Evolutionary conservation across 352 stramenopile species (phyloP).

Genomic region (Phytophthora litchii): DNA sequence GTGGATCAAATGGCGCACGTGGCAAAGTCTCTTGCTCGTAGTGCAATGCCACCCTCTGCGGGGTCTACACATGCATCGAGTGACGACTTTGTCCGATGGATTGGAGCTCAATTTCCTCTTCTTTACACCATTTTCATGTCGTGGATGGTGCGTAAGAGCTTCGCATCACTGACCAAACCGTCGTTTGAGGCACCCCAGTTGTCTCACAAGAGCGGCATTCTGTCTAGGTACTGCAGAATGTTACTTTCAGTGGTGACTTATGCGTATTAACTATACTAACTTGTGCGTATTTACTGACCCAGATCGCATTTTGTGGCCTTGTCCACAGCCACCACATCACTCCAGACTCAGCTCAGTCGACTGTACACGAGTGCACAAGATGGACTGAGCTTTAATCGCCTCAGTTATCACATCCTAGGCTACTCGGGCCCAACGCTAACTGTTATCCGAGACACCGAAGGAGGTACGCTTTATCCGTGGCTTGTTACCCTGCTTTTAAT

Average conservation of each 20-base stretch:
- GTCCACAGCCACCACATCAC: slow-evolving; percentile 55
- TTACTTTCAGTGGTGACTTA: not conserved
- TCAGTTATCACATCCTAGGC: slow-evolving; percentile 82
- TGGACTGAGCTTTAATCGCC: slow-evolving; percentile 83
- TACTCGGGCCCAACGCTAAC: slow-evolving; percentile 78
- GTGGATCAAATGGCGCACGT: slow-evolving; percentile 33
- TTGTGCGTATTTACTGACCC: not conserved
- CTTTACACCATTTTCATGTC: slow-evolving; percentile 79
- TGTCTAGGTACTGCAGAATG: slow-evolving; percentile 54
- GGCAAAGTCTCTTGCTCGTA: slow-evolving; percentile 48
- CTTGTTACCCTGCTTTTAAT: not conserved
- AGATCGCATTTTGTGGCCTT: slow-evolving; percentile 75
- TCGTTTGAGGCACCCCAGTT: slow-evolving; percentile 58
- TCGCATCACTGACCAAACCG: slow-evolving; percentile 49
- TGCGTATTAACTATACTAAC: not conserved
- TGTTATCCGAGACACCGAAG: slow-evolving; percentile 70
- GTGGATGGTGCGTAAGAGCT: slow-evolving; percentile 68
- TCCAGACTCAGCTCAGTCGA: slow-evolving; percentile 65
- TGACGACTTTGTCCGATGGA: slow-evolving; percentile 73
- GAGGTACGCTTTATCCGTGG: slow-evolving; percentile 41
- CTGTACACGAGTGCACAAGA: slow-evolving; percentile 85
- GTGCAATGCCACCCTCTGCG: slow-evolving; percentile 38
- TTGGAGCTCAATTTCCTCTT: slow-evolving; percentile 63
- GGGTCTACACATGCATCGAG: slow-evolving; percentile 33
- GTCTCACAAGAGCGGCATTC: slow-evolving; percentile 70